Base-by-base conservation (phyloP, 2,329 filamentous ascomycete genomes). In the Chaetomium globosum region DNA sequence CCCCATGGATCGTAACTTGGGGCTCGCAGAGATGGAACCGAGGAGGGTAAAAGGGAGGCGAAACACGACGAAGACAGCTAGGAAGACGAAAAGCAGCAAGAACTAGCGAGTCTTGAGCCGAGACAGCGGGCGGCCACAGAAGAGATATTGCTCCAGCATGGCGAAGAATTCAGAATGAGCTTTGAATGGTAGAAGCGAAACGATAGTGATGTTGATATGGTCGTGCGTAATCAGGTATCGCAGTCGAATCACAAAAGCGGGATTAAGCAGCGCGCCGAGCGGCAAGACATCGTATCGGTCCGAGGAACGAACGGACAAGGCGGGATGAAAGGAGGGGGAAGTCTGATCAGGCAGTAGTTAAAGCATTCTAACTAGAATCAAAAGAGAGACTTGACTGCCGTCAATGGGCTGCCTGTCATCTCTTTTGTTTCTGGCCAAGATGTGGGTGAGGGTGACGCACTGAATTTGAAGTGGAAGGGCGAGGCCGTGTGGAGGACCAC, bases 401-500 rank as follows among this genome's bases (percentile, higher is more conserved):
- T 43, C 21, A 13, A 31, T 10, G 36, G 31, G 31, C 30, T 39
- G 30, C 21, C 53, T 9, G 30, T 5, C 10, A 13, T 39, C 31
- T 53, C 26, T 3, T n/a, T 43, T 23, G 53, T 5, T 13, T 31
- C 31, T 55, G 53, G 16, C 53, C 12, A 21, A 13, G 16, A n/a
- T n/a, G 23, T n/a, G n/a, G n/a, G n/a, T 19, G 23, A 36, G 30
- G 30, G 2, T 6, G 30, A 72, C 75, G 46, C 65, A 80, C 77
- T 79, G 69, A 79, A 81, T 2, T 81, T 80, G 75, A 80, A 85
- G 71, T 85, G 83, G 73, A 87, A 83, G 0, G 86, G 85, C 58
- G 83, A 86, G 0, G 86, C 86, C 1, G 85, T 86, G 77, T 88
- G 85, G 61, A 87, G 77, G 48, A 88, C 84, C 57, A 82, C 82